Percentiles rank a stretch among this genome's conserved stretches.
These are phyloP conservation scores for Trametopsis cervina DNA, from an alignment of 768 basidiomycete genomes.

Conservation along the genomic window DNA sequence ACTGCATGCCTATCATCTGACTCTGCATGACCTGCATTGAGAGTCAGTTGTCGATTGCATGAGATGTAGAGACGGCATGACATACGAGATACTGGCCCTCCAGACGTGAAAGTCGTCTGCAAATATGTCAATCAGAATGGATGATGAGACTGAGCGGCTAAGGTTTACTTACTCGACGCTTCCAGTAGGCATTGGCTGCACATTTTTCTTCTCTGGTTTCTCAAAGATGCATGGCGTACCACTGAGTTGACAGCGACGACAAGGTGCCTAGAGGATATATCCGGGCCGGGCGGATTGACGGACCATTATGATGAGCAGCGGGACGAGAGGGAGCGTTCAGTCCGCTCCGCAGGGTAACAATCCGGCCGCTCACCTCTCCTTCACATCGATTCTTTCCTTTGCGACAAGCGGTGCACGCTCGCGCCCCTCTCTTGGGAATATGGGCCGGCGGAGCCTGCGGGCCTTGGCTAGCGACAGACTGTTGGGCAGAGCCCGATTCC, in stretches of 20 bases:
- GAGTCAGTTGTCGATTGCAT: not conserved
- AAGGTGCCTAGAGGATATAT: constrained; percentile 62
- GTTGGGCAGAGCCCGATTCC: not conserved
- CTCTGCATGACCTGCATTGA: constrained; percentile 73
- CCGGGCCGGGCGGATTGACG: constrained; percentile 76
- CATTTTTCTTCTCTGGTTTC: constrained; percentile 85
- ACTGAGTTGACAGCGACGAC: constrained; percentile 81
- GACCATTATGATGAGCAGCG: constrained; percentile 40
- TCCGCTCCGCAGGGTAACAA: constrained; percentile 6
- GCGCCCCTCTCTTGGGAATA: constrained; percentile 84
- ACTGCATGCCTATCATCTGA: constrained; percentile 94
- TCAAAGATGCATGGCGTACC: constrained; percentile 81
- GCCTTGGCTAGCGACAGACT: not conserved
- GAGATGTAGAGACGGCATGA: not conserved
- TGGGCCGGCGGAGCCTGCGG: constrained; percentile 35
- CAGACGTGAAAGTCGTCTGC: constrained; percentile 72
- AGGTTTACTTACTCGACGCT: constrained; percentile 74
- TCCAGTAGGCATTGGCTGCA: constrained; percentile 48
- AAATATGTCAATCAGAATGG: constrained; percentile 17
- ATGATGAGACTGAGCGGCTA: not conserved
- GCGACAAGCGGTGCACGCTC: constrained; percentile 84
- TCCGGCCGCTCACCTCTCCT: constrained; percentile 59
- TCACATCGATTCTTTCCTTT: constrained; percentile 93
- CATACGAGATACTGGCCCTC: constrained; percentile 81
- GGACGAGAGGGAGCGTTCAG: no score